Evolutionary conservation across 2,329 filamentous ascomycete genomes (phyloP).

Genomic region (Alternaria incomplexa): DNA sequence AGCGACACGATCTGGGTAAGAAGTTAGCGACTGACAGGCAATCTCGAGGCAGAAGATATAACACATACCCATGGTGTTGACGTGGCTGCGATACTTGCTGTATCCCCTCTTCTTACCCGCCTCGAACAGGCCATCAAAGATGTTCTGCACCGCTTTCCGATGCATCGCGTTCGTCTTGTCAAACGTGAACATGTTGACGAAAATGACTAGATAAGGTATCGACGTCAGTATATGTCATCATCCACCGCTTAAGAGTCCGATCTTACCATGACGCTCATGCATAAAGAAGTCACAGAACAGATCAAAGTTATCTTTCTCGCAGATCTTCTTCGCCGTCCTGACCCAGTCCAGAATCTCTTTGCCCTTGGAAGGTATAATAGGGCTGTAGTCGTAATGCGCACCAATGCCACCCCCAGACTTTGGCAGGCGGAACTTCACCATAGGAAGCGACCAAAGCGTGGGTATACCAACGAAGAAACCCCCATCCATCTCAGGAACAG

Average conservation of each 20-base stretch:
- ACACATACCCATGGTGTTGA: constrained; percentile 39
- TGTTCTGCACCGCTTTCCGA: constrained; percentile 41
- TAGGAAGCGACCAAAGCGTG: constrained; percentile 38
- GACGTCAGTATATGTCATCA: not conserved
- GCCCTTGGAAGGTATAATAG: constrained; percentile 43
- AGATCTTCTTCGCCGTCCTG: constrained; percentile 50
- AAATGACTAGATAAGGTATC: constrained; percentile 39
- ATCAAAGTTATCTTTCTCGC: constrained; percentile 53
- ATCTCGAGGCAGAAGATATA: no score
- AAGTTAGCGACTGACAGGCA: not conserved
- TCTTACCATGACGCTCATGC: constrained; percentile 50
- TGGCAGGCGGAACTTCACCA: constrained; percentile 42
- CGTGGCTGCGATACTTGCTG: constrained; percentile 40
- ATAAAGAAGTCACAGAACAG: constrained; percentile 58
- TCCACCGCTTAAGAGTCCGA: not conserved
- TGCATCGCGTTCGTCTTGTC: constrained; percentile 53
- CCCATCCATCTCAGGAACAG: constrained; percentile 36
- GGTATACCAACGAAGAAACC: constrained; percentile 43
- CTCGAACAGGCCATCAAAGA: constrained; percentile 37
- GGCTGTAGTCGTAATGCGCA: constrained; percentile 42
- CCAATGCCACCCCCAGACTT: constrained; percentile 37
- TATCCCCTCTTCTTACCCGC: constrained; percentile 38
- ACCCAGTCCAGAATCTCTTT: constrained; percentile 53
- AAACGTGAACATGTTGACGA: constrained; percentile 58
- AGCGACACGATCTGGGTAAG: constrained; percentile 33